These are phyloP conservation scores for Colletotrichum tanaceti DNA, from an alignment of 2,329 filamentous ascomycete genomes.

Conservation along the genomic window DNA sequence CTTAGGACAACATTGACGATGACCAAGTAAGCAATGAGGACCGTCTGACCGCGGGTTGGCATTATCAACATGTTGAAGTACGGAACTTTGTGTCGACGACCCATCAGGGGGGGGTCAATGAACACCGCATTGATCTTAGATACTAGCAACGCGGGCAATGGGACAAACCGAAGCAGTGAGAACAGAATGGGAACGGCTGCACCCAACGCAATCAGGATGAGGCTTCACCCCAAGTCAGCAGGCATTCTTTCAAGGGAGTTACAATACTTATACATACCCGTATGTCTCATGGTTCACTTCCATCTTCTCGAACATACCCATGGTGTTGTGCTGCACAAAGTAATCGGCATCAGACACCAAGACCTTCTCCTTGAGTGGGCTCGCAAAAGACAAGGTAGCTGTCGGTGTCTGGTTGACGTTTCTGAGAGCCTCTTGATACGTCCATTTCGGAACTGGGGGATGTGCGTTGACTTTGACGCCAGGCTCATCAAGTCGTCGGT, in stretches of 20 bases:
- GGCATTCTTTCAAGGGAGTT: not conserved
- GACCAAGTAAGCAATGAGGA: slow-evolving; percentile 51
- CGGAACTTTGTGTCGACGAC: slow-evolving; percentile 42
- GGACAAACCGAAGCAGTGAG: slow-evolving; percentile 48
- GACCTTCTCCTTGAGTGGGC: slow-evolving; percentile 48
- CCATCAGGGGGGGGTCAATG: slow-evolving; percentile 11
- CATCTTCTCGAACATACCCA: slow-evolving; percentile 64
- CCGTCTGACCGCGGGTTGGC: slow-evolving; percentile 51
- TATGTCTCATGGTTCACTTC: slow-evolving; percentile 46
- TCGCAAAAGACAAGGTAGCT: not conserved
- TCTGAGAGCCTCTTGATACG: slow-evolving; percentile 8
- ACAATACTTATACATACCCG: slow-evolving; percentile 14
- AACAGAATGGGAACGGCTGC: slow-evolving; percentile 45
- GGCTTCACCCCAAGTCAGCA: not conserved
- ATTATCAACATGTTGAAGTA: slow-evolving; percentile 50
- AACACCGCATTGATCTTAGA: not conserved
- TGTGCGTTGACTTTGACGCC: not conserved
- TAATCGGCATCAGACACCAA: slow-evolving; percentile 45
- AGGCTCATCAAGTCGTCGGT: slow-evolving; percentile 5
- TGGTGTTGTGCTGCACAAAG: slow-evolving; percentile 61
- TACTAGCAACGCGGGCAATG: slow-evolving; percentile 14
- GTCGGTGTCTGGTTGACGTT: not conserved
- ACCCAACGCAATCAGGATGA: slow-evolving; percentile 44
- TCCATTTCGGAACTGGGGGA: not conserved
- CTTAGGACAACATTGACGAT: slow-evolving; percentile 48